Percentiles rank a stretch among this genome's conserved stretches.
phyloP scores from a whole-genome alignment of 345 rosid species.

The Corymbia maculata region DNA sequence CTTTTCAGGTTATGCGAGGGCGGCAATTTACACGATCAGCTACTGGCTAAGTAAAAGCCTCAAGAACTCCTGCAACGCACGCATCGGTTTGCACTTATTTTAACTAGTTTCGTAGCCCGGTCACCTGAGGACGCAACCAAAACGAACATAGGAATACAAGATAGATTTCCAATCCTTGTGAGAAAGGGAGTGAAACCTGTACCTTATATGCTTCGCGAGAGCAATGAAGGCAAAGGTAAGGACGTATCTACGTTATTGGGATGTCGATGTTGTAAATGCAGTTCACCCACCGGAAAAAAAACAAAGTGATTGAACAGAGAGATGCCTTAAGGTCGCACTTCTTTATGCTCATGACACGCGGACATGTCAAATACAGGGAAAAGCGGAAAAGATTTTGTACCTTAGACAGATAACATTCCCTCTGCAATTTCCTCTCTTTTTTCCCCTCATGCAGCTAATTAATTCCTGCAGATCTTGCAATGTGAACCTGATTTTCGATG shows the following conservation, averaged over 20 bases:
- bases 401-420: neutral
- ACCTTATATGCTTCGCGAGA: neutral
- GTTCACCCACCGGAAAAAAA: neutral
- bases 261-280: neutral
- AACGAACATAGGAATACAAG: rapidly evolving
- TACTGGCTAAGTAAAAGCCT: constrained; percentile 19
- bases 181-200: neutral
- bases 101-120: neutral
- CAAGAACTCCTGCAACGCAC: neutral
- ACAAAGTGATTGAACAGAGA: neutral
- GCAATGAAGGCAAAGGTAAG: neutral
- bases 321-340: neutral
- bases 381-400: neutral
- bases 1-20: constrained; percentile 36
- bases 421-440: neutral
- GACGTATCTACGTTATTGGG: neutral
- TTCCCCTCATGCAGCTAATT: neutral
- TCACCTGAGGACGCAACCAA: neutral
- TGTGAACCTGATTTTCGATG: constrained; percentile 70
- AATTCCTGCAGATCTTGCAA: constrained; percentile 22
- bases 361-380: neutral
- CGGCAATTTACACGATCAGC: constrained; percentile 28
- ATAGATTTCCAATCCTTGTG: neutral
- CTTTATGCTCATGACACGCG: neutral
- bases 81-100: neutral